Conservation (phyloP, 2,329 filamentous ascomycete genomes). For the Penicillium sp. region DNA sequence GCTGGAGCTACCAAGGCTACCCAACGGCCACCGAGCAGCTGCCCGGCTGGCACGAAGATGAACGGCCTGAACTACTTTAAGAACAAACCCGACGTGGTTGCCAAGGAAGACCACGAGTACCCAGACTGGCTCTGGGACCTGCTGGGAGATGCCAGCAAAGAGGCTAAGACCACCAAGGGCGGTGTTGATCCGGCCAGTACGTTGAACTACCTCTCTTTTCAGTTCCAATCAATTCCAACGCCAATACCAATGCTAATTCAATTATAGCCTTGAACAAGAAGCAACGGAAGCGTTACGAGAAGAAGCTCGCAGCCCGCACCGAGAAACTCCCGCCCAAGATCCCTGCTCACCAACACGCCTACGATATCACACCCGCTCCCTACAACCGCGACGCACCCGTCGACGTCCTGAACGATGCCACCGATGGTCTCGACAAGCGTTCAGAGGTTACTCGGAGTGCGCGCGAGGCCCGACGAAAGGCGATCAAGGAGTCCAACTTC, state of each 20-base stretch:
- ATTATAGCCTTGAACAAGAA: conserved; percentile 51
- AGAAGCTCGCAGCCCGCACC: conserved; percentile 49
- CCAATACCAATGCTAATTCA: conserved; percentile 20
- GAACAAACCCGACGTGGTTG: conserved; percentile 50
- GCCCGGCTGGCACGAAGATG: conserved; percentile 45
- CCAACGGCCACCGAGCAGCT: conserved; percentile 42
- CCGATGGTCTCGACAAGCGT: conserved; percentile 42
- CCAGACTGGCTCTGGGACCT: conserved; percentile 54
- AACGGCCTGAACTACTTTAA: conserved; percentile 52
- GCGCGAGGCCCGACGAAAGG: conserved; percentile 49
- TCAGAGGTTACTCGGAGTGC: conserved; percentile 50
- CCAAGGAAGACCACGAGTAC: conserved; percentile 53
- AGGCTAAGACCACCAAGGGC: conserved; percentile 35
- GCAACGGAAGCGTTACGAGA: conserved; percentile 51
- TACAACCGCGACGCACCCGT: conserved; percentile 34
- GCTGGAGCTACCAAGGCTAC: conserved; percentile 33
- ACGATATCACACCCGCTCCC: conserved; percentile 47
- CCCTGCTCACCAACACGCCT: conserved; percentile 51
- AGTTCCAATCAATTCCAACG: conserved; percentile 3
- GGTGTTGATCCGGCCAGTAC: conserved; percentile 47
- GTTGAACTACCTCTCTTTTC: conserved; percentile 15
- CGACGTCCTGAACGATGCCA: conserved; percentile 34
- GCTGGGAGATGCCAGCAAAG: conserved; percentile 42
- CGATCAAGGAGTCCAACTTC: conserved; percentile 53
- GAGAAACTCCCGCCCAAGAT: conserved; percentile 44